A percentile compares a stretch with the other conserved stretches of the same genome.
Evolutionary conservation across 2,329 filamentous ascomycete species (phyloP).

Genomic region (Chaetomium sp.): DNA sequence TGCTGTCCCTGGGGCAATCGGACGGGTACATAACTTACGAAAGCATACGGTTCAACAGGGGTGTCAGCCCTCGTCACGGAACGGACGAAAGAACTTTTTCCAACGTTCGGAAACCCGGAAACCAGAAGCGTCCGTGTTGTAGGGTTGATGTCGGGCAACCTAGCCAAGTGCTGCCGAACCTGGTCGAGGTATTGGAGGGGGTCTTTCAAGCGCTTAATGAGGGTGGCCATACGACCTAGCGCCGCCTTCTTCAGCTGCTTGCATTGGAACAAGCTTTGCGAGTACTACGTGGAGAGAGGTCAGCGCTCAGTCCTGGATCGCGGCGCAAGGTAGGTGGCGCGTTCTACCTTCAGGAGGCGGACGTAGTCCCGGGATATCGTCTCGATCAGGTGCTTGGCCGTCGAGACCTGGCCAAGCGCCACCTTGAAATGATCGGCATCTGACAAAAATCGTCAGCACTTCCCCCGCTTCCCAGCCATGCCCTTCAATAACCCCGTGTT

Average conservation of each 20-base stretch:
- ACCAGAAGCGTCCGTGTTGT: conserved; percentile 95
- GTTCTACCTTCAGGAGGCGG: conserved; percentile 57
- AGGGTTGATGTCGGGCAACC: conserved; percentile 96
- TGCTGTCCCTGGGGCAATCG: background rate
- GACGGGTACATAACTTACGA: conserved; percentile 33
- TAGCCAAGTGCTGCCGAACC: conserved; percentile 88
- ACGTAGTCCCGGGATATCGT: conserved; percentile 95
- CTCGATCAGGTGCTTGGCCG: conserved; percentile 93
- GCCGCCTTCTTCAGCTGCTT: conserved; percentile 97
- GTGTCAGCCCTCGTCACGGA: conserved; percentile 92
- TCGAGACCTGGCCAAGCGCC: conserved; percentile 90
- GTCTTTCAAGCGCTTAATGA: conserved; percentile 91
- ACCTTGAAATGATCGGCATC: conserved; percentile 96
- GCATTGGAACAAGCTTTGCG: conserved; percentile 94
- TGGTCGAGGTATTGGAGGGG: conserved; percentile 93
- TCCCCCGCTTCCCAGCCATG: background rate
- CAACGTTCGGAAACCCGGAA: conserved; percentile 95
- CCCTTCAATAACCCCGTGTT: background rate
- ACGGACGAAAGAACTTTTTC: conserved; percentile 92
- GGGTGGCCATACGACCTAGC: conserved; percentile 90
- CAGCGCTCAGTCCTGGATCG: background rate
- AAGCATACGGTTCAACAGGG: conserved; percentile 95
- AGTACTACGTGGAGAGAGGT: conserved; percentile 59
- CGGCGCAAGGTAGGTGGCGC: background rate
- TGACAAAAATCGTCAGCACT: conserved; percentile 11